These are phyloP conservation scores for Wallemia hederae DNA, from an alignment of 1,284 basidiomycete genomes.

Conservation along the genomic window DNA sequence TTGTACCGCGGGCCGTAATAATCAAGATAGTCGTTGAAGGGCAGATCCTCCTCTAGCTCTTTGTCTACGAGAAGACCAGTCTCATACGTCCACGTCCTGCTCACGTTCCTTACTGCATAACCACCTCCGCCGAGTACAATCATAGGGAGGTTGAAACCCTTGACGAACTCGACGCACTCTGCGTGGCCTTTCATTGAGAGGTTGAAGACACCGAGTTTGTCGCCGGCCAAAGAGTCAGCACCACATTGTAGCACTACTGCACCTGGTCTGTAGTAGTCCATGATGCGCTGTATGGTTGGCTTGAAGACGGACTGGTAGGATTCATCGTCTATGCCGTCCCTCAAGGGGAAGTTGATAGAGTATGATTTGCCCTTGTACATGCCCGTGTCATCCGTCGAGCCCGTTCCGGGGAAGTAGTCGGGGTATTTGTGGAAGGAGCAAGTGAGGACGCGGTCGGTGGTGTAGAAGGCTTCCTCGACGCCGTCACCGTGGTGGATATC, in stretches of 20 bases:
- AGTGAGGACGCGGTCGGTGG: constrained; percentile 87
- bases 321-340: constrained; percentile 69
- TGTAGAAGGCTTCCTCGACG: constrained; percentile 96
- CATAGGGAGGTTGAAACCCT: constrained; percentile 55
- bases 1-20: constrained; percentile 93
- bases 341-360: constrained; percentile 70
- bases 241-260: constrained; percentile 86
- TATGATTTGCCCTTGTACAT: constrained; percentile 67
- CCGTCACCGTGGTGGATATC: constrained; percentile 97
- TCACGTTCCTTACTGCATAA: constrained; percentile 89
- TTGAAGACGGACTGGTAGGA: constrained; percentile 52
- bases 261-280: constrained; percentile 68
- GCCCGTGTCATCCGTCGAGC: constrained; percentile 57
- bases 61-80: constrained; percentile 75
- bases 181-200: constrained; percentile 72
- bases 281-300: constrained; percentile 58
- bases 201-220: constrained; percentile 92
- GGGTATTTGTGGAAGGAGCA: constrained; percentile 77
- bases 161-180: constrained; percentile 61
- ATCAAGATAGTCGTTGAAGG: constrained; percentile 89
- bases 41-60: constrained; percentile 55
- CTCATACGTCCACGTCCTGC: constrained; percentile 84
- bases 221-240: constrained; percentile 76
- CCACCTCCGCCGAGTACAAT: constrained; percentile 85
- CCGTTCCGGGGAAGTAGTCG: constrained; percentile 89